These are phyloP conservation scores for Odonthalia washingtoniensis DNA, from an alignment of 31 red algal genomes.

Conservation along the genomic window DNA sequence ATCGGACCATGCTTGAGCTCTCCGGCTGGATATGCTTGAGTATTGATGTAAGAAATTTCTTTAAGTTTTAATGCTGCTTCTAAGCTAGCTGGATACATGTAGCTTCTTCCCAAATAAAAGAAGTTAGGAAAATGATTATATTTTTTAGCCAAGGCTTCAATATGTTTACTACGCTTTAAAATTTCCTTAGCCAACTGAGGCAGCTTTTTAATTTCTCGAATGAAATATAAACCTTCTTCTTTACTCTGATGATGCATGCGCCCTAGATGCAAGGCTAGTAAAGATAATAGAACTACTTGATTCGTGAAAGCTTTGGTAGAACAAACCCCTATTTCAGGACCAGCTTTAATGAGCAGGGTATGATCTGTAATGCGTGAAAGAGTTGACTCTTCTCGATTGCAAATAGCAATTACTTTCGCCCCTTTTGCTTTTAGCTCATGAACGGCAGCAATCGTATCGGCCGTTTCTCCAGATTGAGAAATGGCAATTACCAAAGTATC, in stretches of 20 bases:
- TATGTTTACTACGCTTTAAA: conserved; percentile 2
- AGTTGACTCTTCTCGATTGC: conserved; percentile 9
- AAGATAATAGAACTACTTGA: conserved; percentile 10
- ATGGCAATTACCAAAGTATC: conserved; percentile 32
- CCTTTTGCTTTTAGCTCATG: neutral
- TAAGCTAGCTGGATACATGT: conserved; percentile 91
- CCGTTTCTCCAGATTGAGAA: conserved; percentile 49
- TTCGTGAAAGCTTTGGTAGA: conserved; percentile 48
- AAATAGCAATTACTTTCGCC: conserved; percentile 12
- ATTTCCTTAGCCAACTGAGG: conserved; percentile 2
- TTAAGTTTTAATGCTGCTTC: conserved; percentile 99
- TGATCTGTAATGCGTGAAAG: conserved; percentile 18
- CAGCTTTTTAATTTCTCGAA: neutral
- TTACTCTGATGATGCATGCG: neutral
- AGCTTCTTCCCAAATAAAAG: conserved; percentile 82
- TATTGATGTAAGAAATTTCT: conserved; percentile 94
- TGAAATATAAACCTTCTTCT: conserved; percentile 13
- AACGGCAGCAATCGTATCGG: conserved; percentile 40
- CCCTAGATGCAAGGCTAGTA: conserved; percentile 32
- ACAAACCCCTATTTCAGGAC: conserved; percentile 42
- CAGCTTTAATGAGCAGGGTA: conserved; percentile 31
- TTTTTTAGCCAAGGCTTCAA: neutral
- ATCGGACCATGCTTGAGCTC: conserved; percentile 99
- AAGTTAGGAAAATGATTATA: neutral
- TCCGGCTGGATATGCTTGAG: conserved; percentile 95